Evolutionary conservation across 768 basidiomycete species (phyloP), one percentile per base, ranked within the genome.

Genomic region (Phylloporus arenicola): DNA sequence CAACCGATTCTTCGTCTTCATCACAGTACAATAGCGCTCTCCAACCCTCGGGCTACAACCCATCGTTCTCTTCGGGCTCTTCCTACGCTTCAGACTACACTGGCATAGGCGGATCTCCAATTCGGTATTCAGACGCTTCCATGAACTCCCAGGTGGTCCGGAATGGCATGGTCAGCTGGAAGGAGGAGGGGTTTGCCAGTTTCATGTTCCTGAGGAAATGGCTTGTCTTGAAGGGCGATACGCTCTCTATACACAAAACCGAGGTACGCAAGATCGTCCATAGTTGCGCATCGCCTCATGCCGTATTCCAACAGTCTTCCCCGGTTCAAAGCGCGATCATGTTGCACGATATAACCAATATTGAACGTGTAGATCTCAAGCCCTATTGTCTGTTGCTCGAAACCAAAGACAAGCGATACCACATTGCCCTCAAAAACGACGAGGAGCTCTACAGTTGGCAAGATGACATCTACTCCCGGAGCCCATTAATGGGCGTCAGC

Each of bases 391-490:
- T 99, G 0, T 72, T 92, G 14, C 69, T 99, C 19, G 91, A 93
- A 61, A 84, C 87, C 5, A 88, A 84, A 60, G 87, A 92, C 50
- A 90, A 87, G 65, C 82, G 86, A 34, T 86, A 81, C 62, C 86
- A 79, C 64, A 70, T 94, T 43, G 82, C 90, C 2, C 73, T 96
- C 55, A 96, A 94, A 73, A 89, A 77, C 56, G 94, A 99, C 64
- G 92, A 94, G 58, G 95, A 99, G 62, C 77, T 99, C n/a, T 99
- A 99, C 61, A 84, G 85, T 16, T 98, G 94, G 94, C 89, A 94
- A 68, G 95, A 99, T 63, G 94, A 96, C 64, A 86, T 99, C 53
- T 97, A 98, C 70, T 82, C 81, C 6, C 81, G 92, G 42, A 91
- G 88, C 61, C 92, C 94, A 3, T 75, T 93, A 43, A 90, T 94